Conservation (phyloP, 192 early-diverging fungal species). For the Paraglomus brasilianum region DNA sequence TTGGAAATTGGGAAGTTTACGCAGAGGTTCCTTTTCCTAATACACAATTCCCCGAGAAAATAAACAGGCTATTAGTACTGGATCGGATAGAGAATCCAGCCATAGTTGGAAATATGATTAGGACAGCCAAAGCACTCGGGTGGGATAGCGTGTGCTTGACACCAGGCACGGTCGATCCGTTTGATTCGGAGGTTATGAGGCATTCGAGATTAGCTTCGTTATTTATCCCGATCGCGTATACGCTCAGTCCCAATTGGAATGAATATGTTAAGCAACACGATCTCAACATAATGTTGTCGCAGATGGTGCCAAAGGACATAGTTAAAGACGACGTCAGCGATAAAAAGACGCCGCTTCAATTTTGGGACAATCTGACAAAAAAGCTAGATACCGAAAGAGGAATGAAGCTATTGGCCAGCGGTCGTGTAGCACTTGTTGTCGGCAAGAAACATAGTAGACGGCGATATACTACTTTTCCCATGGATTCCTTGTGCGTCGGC, state of each 20-base stretch:
- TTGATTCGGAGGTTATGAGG: constrained; percentile 49
- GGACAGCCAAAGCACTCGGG: constrained; percentile 47
- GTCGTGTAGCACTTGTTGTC: constrained; percentile 6
- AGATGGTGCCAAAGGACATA: neutral
- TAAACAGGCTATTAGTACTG: constrained; percentile 39
- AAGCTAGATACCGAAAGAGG: neutral
- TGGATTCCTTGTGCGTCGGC: neutral
- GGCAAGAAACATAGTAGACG: neutral
- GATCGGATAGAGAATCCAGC: constrained; percentile 48
- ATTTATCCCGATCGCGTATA: constrained; percentile 35
- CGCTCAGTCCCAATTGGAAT: neutral
- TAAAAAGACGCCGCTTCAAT: neutral
- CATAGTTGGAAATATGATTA: constrained; percentile 46
- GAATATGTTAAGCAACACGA: neutral
- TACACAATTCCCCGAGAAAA: constrained; percentile 14
- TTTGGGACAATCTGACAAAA: constrained; percentile 8
- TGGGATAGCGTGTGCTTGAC: constrained; percentile 45
- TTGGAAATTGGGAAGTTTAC: constrained; percentile 43
- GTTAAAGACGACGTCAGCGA: neutral
- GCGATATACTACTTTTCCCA: neutral
- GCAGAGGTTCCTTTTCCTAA: constrained; percentile 49
- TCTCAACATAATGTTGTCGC: neutral
- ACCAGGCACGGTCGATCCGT: constrained; percentile 44
- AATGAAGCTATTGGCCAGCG: neutral
- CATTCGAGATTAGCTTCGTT: constrained; percentile 44